Base-by-base conservation (phyloP, 352 stramenopile species). In the Pythium grandisporangium region DNA sequence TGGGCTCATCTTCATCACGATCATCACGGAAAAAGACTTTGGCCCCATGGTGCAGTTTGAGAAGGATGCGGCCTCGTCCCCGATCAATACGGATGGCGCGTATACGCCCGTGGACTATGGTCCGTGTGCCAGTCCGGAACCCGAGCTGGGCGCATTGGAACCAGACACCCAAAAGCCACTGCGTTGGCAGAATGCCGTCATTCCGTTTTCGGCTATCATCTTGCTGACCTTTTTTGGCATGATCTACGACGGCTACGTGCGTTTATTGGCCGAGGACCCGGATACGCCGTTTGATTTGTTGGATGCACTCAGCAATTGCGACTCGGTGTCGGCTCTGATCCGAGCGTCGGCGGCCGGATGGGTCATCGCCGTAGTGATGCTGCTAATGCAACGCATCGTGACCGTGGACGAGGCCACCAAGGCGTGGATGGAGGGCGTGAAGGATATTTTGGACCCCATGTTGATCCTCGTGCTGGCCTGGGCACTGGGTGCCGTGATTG, bases 381-480 rank as follows among this genome's bases (percentile, higher is more conserved):
- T 92, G n/a, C 56, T 88, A 17, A 5, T 77, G 17, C 79, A 92
- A 47, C 72, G 70, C 30, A 93, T 96, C 41, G 78, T 96, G 22
- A 85, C 70, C 19, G 63, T 96, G 30, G 70, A 88, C 27, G 74
- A 95, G 48, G 82, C 77, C 17, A 91, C 91, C 3, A 89, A 93
- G 36, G 82, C 75, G 19, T 94, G 85, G 67, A 84, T 95, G 61
- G 75, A 95, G 53, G 87, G 87, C 22, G 79, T 96, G 20, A 95
- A 94, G 59, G 82, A 94, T 34, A 84, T 96, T n/a, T 48, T 96
- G 14, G 82, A 94, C 53, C 84, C 87, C 23, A 91, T 87, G 33
- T 53, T 96, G 13, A 79, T 96, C 51, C 68, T 96, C 8, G 70
- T 88, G 12, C 70, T 96, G 3, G 86, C 87, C 7, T 96, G 84